Evolutionary conservation across 2,329 filamentous ascomycete species (phyloP), one percentile per base, ranked within the genome.

Genomic region (Penicillium sp.): DNA sequence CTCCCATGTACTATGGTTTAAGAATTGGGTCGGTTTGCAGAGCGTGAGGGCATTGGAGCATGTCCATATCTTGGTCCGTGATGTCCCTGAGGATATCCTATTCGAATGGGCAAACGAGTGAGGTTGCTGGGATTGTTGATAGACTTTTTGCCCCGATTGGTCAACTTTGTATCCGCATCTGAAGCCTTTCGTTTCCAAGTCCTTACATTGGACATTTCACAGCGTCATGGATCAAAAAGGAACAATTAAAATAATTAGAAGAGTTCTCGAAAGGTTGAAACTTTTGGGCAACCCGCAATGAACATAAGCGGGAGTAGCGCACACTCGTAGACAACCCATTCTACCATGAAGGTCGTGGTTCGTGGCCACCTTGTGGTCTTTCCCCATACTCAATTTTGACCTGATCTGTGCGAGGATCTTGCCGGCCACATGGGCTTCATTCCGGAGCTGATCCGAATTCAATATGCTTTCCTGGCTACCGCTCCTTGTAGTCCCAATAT

Each of bases 1-100:
- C 23, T 77, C 78, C 21, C 79, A 79, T 62, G 80, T 87, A 25
- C 68, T 84, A 56, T 87, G 85, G 85, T 87, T 87, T 67, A 87
- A 86, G 77, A 87, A 87, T 64, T 85, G 83, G 77, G 81, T 80
- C 9, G 78, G 78, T 38, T 65, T 87, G 70, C 84, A 87, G 71
- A 86, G 83, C 63, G 83, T 87, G 45, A 74, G 83, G 53, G 79
- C 80, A 0, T 69, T 85, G 33, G 82, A 85, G 63, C 82, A 85
- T 74, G 74, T 85, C 7, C 82, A 85, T 73, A 75, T 85, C 19
- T 68, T 85, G 21, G 70, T 84, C 1, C 74, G 72, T 50, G 77
- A 79, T 71, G 79, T 79, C 44, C 77, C 79, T 0, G 71, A 78
- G 25, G 67, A 70, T 23, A 69, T 80, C 39, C 62, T 81, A 47